phyloP scores from a whole-genome alignment of 495 filamentous ascomycete genomes.

The Durotheca rogersii region DNA sequence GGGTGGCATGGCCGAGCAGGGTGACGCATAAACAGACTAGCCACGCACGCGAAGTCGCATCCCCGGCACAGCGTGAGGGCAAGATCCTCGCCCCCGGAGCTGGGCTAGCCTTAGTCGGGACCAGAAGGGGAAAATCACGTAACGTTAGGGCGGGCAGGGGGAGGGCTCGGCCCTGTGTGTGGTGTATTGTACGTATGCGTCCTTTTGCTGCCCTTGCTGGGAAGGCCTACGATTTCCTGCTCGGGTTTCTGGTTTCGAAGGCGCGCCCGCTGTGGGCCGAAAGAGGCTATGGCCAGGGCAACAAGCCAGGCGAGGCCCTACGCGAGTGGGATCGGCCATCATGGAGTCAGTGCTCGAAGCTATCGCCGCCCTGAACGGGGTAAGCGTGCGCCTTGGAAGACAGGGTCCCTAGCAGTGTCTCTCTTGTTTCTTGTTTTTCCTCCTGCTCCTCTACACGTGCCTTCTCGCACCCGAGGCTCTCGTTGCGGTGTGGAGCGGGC shows the following conservation, averaged over 20 bases:
- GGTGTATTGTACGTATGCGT: not conserved
- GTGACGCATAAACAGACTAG: slow-evolving; percentile 2
- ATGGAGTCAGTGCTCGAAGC: not conserved
- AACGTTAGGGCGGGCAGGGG: slow-evolving; percentile 7
- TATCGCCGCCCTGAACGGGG: not conserved
- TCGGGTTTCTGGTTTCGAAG: not conserved
- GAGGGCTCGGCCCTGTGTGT: too few relatives aligned
- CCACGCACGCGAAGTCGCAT: slow-evolving; percentile 3
- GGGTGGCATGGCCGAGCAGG: not conserved
- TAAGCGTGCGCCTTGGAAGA: not conserved
- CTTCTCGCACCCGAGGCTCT: not conserved
- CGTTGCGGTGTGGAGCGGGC: not conserved
- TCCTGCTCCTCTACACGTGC: not conserved
- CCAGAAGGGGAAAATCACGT: not conserved
- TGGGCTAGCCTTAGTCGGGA: slow-evolving; percentile 1
- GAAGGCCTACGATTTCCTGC: not conserved
- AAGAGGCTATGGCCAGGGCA: not conserved
- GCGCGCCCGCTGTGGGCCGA: not conserved
- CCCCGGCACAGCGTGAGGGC: slow-evolving; percentile 2
- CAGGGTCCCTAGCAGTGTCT: not conserved
- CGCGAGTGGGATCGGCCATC: not conserved
- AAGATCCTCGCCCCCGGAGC: slow-evolving; percentile 9
- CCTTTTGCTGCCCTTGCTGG: not conserved
- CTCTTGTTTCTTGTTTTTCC: not conserved
- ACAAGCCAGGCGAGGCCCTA: not conserved